Conservation (phyloP, 2,329 filamentous ascomycete genomes). For the Stagonosporopsis cucurbitacearum region DNA sequence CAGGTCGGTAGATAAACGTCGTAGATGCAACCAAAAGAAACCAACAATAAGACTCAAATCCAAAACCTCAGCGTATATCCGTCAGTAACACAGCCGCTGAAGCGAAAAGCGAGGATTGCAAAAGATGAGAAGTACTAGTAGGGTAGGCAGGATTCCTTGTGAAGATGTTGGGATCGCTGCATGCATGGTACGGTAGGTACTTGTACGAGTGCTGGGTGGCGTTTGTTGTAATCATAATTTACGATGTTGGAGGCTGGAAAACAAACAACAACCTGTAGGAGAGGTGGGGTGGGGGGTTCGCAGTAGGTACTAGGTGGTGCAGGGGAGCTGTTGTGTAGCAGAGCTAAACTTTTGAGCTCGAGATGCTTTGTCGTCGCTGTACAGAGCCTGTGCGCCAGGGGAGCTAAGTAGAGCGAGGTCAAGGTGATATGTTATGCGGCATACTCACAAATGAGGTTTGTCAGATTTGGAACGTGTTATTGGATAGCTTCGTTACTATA, state of each 20-base stretch:
- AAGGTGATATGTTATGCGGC: background rate
- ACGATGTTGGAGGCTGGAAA: constrained; percentile 9
- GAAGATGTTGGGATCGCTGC: no score
- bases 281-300: no score
- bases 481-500: background rate
- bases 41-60: no score
- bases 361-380: background rate
- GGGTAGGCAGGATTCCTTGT: no score
- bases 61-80: no score
- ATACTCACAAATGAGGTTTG: background rate
- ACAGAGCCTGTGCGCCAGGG: no score
- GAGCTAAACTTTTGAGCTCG: background rate
- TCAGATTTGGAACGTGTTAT: background rate
- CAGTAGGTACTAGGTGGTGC: constrained; percentile 4
- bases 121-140: no score
- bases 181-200: background rate
- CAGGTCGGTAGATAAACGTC: no score
- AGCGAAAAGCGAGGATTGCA: no score
- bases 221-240: no score
- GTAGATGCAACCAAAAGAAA: no score
- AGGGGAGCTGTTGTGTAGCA: constrained; percentile 8
- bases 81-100: no score
- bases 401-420: background rate
- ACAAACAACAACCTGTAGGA: constrained; percentile 13
- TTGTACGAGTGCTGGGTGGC: background rate